phyloP scores from a whole-genome alignment of 805 yeast species.

The Starmerella davenportii region DNA sequence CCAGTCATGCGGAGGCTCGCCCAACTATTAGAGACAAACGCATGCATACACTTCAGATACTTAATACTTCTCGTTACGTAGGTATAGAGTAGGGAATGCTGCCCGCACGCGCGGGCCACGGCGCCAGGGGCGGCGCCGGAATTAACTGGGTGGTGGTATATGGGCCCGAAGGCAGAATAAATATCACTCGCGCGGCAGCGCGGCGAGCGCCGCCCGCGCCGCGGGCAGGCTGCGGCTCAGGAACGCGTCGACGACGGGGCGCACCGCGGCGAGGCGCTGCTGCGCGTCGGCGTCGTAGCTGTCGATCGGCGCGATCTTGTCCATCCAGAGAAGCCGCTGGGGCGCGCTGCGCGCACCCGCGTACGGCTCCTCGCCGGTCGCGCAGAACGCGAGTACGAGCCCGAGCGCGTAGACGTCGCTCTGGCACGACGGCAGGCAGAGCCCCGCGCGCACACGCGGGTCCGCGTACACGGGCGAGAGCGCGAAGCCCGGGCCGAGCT shows the following conservation, averaged over 20 bases:
- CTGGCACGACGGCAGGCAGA: slow-evolving; percentile 20
- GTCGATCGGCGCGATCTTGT: slow-evolving; percentile 18
- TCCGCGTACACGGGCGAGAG: slow-evolving; percentile 30
- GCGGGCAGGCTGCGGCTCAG: not conserved
- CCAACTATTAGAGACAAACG: no score
- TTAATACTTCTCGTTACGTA: no score
- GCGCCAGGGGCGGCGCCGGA: no score
- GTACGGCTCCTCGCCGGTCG: slow-evolving; percentile 32
- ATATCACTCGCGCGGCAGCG: no score
- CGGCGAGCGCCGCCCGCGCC: not conserved
- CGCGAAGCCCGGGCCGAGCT: slow-evolving; percentile 14
- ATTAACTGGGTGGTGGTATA: no score
- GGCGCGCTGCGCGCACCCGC: slow-evolving; percentile 19
- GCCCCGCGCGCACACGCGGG: slow-evolving; percentile 27
- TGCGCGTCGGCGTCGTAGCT: slow-evolving; percentile 14
- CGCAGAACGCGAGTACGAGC: slow-evolving; percentile 28
- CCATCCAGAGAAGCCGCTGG: slow-evolving; percentile 21
- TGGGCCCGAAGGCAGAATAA: no score
- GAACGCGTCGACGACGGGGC: slow-evolving; percentile 6
- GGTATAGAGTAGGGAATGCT: no score
- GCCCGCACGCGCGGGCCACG: no score
- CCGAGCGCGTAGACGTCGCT: slow-evolving; percentile 34
- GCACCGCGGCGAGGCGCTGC: slow-evolving; percentile 10
- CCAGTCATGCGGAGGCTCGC: no score
- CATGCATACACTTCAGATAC: no score